Evolutionary conservation across 768 basidiomycete genomes (phyloP), one percentile per base, ranked within the genome.

Genomic region (Serendipita sp.): DNA sequence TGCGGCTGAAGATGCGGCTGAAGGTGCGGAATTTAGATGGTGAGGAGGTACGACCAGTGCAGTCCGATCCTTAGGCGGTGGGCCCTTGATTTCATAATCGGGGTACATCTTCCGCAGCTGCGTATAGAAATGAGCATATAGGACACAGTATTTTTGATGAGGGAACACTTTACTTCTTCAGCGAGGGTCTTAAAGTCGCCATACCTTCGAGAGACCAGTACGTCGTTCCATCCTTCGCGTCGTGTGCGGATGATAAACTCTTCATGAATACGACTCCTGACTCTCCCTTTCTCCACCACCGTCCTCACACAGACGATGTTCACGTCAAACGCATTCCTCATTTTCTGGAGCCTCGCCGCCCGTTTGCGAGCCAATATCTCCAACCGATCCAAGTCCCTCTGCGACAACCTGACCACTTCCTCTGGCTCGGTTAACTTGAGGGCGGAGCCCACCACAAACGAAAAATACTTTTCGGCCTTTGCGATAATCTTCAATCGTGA

Each of bases 171-270:
- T 14, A 88, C 93, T 77, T 96, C 91, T 53, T 84, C 80, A 1
- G 85, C 84, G 17, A 99, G 79, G 1, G 91, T 88, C 70, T 78
- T 86, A 72, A 99, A 99, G 71, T 99, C 96, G 4, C 95, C 95
- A 71, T 98, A 93, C 66, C 96, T 79, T 63, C 96, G 80, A 0
- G 91, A 88, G 3, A 98, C 96, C 72, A 83, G 92, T 1, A 91
- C 79, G 66, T 96, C 93, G 2, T 77, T 79, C 65, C 79, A 78
- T 14, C 82, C 78, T 3, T 83, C 80, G 43, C 92, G 79, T 16
- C 85, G 79, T 0, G 94, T 98, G 31, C 91, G 83, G 31, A 99
- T 83, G 67, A 99, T 84, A 71, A 99, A 99, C 78, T 98, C 96
- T 74, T 99, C 94, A 72, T 96, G 94, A 13, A 77, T 81, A 67